These are phyloP conservation scores for Cryptosporidium baileyi DNA, from an alignment of 169 alveolate species.

Conservation along the genomic window DNA sequence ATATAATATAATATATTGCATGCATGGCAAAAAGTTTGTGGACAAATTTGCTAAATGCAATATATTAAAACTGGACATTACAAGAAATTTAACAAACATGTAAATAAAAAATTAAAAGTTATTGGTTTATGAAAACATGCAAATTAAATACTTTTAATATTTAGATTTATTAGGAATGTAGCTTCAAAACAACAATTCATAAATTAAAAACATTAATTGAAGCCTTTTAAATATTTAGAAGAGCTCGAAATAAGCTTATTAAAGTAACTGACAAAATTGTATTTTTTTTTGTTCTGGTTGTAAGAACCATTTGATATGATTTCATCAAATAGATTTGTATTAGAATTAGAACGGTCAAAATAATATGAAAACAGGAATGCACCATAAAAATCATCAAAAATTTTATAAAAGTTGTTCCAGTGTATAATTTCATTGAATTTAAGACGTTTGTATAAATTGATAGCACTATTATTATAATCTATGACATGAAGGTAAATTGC, in stretches of 20 bases:
- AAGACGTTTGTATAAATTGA: conserved; percentile 13
- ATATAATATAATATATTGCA: too few relatives aligned
- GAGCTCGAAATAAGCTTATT: conserved; percentile 14
- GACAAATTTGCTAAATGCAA: too few relatives aligned
- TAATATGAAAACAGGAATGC: conserved; percentile 32
- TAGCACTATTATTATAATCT: conserved; percentile 50
- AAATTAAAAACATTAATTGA: too few relatives aligned
- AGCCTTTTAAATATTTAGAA: not conserved
- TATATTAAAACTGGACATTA: too few relatives aligned
- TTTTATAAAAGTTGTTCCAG: conserved; percentile 58
- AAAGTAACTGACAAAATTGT: conserved; percentile 4
- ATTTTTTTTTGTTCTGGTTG: conserved; percentile 2
- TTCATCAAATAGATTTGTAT: conserved; percentile 10
- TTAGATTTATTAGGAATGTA: too few relatives aligned
- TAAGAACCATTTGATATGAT: not conserved
- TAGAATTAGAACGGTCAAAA: conserved; percentile 38
- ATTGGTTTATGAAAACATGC: too few relatives aligned
- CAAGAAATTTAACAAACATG: too few relatives aligned
- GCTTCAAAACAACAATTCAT: too few relatives aligned
- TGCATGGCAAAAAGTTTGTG: too few relatives aligned
- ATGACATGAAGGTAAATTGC: conserved; percentile 63
- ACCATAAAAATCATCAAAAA: conserved; percentile 40
- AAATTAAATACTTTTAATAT: too few relatives aligned
- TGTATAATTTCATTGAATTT: conserved; percentile 32
- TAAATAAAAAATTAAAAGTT: too few relatives aligned